These are phyloP conservation scores for Sarcodon sp. DNA, from an alignment of 768 basidiomycete species.

Conservation along the genomic window DNA sequence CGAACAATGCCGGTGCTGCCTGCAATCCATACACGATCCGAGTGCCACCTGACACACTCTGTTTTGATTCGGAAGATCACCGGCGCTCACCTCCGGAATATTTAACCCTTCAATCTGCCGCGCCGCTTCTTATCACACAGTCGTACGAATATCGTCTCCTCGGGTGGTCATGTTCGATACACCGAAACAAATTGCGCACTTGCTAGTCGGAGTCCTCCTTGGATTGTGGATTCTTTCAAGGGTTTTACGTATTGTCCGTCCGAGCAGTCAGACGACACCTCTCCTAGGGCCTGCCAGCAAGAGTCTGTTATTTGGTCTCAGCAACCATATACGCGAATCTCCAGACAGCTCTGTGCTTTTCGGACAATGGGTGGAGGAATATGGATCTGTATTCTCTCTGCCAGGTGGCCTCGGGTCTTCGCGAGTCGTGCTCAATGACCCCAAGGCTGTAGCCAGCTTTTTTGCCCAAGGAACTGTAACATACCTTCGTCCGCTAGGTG, in stretches of 20 bases:
- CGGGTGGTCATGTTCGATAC: too few relatives aligned
- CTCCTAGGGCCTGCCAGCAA: constrained; percentile 29
- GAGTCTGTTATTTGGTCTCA: constrained; percentile 29
- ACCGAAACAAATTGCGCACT: too few relatives aligned
- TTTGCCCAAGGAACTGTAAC: too few relatives aligned
- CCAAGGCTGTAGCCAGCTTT: constrained; percentile 34
- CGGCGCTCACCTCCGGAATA: too few relatives aligned
- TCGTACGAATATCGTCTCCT: too few relatives aligned
- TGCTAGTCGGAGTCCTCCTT: neutral
- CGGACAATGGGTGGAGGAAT: constrained; percentile 33
- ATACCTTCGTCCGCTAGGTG: too few relatives aligned
- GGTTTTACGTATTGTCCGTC: constrained; percentile 5
- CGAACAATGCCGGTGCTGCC: too few relatives aligned
- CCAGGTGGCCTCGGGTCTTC: constrained; percentile 14
- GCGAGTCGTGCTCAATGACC: constrained; percentile 12
- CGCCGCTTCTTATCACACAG: too few relatives aligned
- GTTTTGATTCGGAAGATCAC: too few relatives aligned
- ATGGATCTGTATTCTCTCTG: constrained; percentile 32
- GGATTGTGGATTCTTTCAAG: constrained; percentile 11
- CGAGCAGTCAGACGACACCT: constrained; percentile 16
- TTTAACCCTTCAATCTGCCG: too few relatives aligned
- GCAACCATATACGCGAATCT: constrained; percentile 14
- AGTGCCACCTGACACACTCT: too few relatives aligned
- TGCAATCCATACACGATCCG: too few relatives aligned
- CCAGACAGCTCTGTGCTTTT: constrained; percentile 20